Base-by-base conservation (phyloP, 441 rosid species). In the Erysimum cheiri region DNA sequence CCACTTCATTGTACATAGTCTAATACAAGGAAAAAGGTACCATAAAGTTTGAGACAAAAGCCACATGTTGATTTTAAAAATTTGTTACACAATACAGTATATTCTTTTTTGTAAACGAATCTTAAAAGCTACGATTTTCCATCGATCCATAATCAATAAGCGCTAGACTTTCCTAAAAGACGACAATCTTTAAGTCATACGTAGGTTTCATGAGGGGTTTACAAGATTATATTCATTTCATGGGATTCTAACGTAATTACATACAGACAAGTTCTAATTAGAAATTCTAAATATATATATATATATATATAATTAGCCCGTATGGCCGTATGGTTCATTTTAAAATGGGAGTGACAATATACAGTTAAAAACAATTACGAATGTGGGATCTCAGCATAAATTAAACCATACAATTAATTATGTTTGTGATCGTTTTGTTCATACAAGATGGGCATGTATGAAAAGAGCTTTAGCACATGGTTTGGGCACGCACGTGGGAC, bases 401-500 rank as follows among this genome's bases (percentile, higher is more conserved):
- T 1, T 12, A 22, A 65, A 8, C 12, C 0, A 12, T 12, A 4
- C 4, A 40, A 1, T 11, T 0, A 32, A 15, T 33, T 15, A 33
- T 55, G 36, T 33, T 14, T 33, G 2, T 15, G 36, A 35, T 35
- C 29, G 48, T 69, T 58, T 8, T 33, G 4, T 57, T 46, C 13
- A 10, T 57, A 22, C 5, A 57, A 56, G 12, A 3, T 19, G 11
- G 37, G 40, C 11, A 32, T 32, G 41, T 2, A 12, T 41, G 19
- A 6, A 37, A 47, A 13, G 14, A 17, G 37, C 5, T 4, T 49
- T 49, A 49, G 61, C 67, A 73, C 67, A 22, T 73, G 72, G 61
- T n/a, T 39, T 66, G 24, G 40, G 44, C 43, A 58, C 61, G 35
- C 41, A 65, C 74, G 54, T 52, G 60, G 67, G 67, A n/a, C 71